These are phyloP conservation scores for Leishmania tropica DNA, from an alignment of 208 protist species.

Conservation along the genomic window DNA sequence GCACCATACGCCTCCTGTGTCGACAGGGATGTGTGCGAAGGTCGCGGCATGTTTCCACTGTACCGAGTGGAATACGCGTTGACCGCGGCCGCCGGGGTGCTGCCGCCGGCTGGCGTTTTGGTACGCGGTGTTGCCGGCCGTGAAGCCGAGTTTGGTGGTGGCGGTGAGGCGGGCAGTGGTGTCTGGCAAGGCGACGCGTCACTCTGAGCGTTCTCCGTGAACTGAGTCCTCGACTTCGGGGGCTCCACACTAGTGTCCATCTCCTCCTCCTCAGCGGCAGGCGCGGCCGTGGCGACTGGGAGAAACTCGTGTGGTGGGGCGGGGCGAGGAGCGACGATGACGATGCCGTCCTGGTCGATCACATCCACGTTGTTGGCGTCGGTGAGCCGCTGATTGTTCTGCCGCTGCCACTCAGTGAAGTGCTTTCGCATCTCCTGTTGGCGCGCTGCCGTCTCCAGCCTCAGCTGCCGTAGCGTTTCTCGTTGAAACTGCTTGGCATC, in stretches of 20 bases:
- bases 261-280: neutral
- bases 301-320: conserved; percentile 5
- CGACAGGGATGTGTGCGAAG: neutral
- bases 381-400: conserved; percentile 44
- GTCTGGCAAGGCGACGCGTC: neutral
- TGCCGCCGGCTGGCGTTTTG: neutral
- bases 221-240: neutral
- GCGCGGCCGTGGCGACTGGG: neutral
- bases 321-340: conserved; percentile 48
- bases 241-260: neutral
- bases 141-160: conserved; percentile 1
- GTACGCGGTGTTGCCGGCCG: neutral
- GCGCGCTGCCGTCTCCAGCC: conserved; percentile 27
- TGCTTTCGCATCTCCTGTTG: conserved; percentile 42
- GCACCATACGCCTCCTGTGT: neutral
- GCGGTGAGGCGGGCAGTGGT: conserved; percentile 2
- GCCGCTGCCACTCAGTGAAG: conserved; percentile 45
- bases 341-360: conserved; percentile 43
- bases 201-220: neutral
- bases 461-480: conserved; percentile 23
- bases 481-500: conserved; percentile 19
- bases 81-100: neutral
- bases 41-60: neutral
- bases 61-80: neutral
- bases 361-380: conserved; percentile 43